Conservation (phyloP, 2,329 filamentous ascomycete genomes). For the Biscogniauxia sp. region DNA sequence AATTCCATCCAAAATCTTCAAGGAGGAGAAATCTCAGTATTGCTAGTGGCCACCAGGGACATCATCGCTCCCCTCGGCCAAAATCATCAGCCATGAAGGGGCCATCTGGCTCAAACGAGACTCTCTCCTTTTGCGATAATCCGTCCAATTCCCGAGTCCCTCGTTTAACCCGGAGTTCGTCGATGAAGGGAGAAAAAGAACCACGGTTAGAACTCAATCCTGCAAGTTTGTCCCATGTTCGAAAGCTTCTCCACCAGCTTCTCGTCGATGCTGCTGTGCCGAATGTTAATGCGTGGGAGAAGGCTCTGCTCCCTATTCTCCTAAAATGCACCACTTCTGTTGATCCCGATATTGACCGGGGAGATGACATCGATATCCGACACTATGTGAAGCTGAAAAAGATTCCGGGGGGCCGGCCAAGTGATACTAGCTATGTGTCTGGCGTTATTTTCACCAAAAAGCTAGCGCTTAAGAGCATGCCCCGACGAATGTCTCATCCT, state of each 20-base stretch:
- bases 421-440: slow-evolving; percentile 94
- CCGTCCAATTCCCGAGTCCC: slow-evolving; percentile 41
- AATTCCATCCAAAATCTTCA: slow-evolving; percentile 59
- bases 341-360: slow-evolving; percentile 82
- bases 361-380: slow-evolving; percentile 94
- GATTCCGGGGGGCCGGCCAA: slow-evolving; percentile 83
- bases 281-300: slow-evolving; percentile 79
- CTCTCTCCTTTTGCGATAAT: slow-evolving; percentile 47
- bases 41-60: slow-evolving; percentile 71
- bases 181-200: slow-evolving; percentile 71
- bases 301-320: slow-evolving; percentile 83
- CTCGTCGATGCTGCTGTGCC: slow-evolving; percentile 73
- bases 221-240: slow-evolving; percentile 85
- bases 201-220: slow-evolving; percentile 82
- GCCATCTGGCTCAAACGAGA: slow-evolving; percentile 50
- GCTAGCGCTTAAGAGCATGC: slow-evolving; percentile 93
- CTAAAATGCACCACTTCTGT: slow-evolving; percentile 92
- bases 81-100: slow-evolving; percentile 58
- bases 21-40: slow-evolving; percentile 82
- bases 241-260: slow-evolving; percentile 78
- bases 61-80: slow-evolving; percentile 71
- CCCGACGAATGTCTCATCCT: slow-evolving; percentile 76
- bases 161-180: slow-evolving; percentile 72
- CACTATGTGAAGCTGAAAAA: slow-evolving; percentile 98
- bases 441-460: slow-evolving; percentile 98